These are phyloP conservation scores for Ganoderma leucocontextum DNA, from an alignment of 1,284 basidiomycete genomes.

Conservation along the genomic window DNA sequence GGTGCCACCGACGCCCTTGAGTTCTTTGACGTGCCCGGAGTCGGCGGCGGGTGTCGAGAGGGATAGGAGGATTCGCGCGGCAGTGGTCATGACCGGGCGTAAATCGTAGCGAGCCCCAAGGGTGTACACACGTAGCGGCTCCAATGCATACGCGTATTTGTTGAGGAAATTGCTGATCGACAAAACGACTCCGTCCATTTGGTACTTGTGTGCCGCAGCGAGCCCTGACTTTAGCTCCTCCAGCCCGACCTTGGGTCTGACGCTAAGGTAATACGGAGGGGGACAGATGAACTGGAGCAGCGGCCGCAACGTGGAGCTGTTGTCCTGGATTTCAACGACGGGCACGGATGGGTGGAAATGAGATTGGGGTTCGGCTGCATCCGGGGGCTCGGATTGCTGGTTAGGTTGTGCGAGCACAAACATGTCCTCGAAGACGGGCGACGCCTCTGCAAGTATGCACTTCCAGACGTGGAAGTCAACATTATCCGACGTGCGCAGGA, in stretches of 20 bases:
- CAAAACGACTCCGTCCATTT: conserved; percentile 11
- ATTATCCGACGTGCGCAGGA: conserved; percentile 21
- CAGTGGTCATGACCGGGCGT: not conserved
- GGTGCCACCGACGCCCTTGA: conserved; percentile 23
- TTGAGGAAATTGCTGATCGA: not conserved
- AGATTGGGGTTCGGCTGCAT: not conserved
- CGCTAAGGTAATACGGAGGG: not conserved
- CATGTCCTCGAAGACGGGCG: conserved; percentile 27
- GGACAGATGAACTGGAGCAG: conserved; percentile 14
- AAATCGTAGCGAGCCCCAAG: conserved; percentile 8
- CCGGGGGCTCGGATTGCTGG: conserved; percentile 5
- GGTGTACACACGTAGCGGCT: conserved; percentile 15
- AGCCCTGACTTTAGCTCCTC: not conserved
- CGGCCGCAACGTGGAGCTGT: not conserved
- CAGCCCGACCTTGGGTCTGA: not conserved
- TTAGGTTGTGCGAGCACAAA: not conserved
- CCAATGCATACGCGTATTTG: not conserved
- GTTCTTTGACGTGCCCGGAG: conserved; percentile 20
- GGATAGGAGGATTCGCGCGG: conserved; percentile 4
- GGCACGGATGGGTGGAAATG: not conserved
- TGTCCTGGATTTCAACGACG: not conserved
- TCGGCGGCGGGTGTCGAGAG: not conserved
- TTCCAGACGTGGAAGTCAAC: conserved; percentile 25
- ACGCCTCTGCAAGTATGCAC: conserved; percentile 22
- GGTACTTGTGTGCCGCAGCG: conserved; percentile 16